Percentiles rank a stretch among this genome's conserved stretches.
Conservation (phyloP, 2,329 filamentous ascomycete species). For the Pseudogymnoascus verrucosus region DNA sequence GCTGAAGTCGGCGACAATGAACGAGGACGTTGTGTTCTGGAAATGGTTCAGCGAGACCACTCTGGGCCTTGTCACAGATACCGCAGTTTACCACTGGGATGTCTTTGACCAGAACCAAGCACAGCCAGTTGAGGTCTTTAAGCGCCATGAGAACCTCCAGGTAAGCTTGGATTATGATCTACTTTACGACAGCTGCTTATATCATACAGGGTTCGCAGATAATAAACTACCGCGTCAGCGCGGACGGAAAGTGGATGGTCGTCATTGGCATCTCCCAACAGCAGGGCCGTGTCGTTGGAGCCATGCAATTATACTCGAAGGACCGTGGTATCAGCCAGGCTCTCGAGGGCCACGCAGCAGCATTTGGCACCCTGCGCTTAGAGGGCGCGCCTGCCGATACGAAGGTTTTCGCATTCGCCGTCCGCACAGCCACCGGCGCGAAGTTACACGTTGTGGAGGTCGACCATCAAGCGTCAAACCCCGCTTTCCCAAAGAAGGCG, state of each 20-base stretch:
- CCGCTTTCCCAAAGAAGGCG: conserved; percentile 86
- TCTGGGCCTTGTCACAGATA: conserved; percentile 84
- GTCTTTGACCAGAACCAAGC: conserved; percentile 78
- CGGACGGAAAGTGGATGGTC: conserved; percentile 97
- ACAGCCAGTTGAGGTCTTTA: conserved; percentile 82
- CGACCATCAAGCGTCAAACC: conserved; percentile 84
- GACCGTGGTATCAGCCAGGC: conserved; percentile 95
- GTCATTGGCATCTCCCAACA: conserved; percentile 93
- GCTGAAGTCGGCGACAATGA: conserved; percentile 94
- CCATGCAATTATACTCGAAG: conserved; percentile 95
- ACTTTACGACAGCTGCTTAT: conserved; percentile 12
- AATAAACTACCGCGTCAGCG: conserved; percentile 97
- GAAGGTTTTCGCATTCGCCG: conserved; percentile 94
- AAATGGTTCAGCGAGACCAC: conserved; percentile 93
- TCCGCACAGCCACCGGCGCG: conserved; percentile 78
- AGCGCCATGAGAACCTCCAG: conserved; percentile 81
- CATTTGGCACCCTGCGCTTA: conserved; percentile 81
- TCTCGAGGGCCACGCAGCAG: conserved; percentile 93
- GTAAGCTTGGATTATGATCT: conserved; percentile 43
- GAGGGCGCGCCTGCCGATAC: conserved; percentile 86
- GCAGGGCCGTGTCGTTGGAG: conserved; percentile 85
- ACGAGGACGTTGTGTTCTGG: conserved; percentile 97
- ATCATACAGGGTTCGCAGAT: conserved; percentile 81
- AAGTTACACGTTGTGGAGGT: conserved; percentile 98
- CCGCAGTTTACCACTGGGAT: conserved; percentile 94